Evolutionary conservation across 2,329 filamentous ascomycete genomes (phyloP).

Genomic region (Fusarium pilosicola): DNA sequence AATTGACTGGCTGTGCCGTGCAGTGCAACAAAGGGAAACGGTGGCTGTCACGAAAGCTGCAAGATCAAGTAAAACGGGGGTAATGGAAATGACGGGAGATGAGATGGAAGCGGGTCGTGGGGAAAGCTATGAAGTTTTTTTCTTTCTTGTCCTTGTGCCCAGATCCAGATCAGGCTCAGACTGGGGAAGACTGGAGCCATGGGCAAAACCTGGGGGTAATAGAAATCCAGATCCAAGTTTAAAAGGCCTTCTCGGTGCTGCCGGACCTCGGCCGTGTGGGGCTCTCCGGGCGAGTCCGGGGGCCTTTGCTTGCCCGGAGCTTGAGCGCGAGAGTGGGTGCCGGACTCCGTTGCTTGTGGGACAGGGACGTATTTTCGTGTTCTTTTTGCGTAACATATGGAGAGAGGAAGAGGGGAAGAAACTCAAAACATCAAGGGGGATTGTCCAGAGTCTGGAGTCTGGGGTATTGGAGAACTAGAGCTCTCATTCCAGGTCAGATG

Average conservation of each 20-base stretch:
- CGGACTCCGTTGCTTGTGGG: constrained; percentile 34
- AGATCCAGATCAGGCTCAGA: constrained; percentile 19
- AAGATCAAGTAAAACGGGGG: constrained; percentile 54
- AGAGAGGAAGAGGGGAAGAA: background rate
- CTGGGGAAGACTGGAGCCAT: constrained; percentile 34
- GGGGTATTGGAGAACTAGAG: constrained; percentile 30
- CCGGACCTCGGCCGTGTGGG: constrained; percentile 42
- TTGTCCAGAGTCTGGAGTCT: constrained; percentile 18
- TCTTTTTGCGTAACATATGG: constrained; percentile 7
- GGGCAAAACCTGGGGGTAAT: constrained; percentile 51
- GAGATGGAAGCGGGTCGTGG: constrained; percentile 28
- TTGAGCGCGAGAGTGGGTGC: constrained; percentile 21
- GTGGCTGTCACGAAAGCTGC: constrained; percentile 46
- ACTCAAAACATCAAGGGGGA: constrained; percentile 4
- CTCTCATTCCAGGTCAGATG: background rate
- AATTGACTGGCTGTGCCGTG: constrained; percentile 20
- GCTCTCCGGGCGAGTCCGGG: constrained; percentile 39
- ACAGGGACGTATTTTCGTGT: background rate
- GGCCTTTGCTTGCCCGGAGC: constrained; percentile 28
- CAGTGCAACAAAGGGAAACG: constrained; percentile 32
- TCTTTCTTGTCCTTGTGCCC: constrained; percentile 15
- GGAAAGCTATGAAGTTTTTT: constrained; percentile 32
- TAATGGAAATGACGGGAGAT: constrained; percentile 42
- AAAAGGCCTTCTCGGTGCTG: constrained; percentile 31
- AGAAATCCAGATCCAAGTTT: constrained; percentile 43